Evolutionary conservation across 2,329 filamentous ascomycete species (phyloP).

Genomic region (Tolypocladium tundrense): DNA sequence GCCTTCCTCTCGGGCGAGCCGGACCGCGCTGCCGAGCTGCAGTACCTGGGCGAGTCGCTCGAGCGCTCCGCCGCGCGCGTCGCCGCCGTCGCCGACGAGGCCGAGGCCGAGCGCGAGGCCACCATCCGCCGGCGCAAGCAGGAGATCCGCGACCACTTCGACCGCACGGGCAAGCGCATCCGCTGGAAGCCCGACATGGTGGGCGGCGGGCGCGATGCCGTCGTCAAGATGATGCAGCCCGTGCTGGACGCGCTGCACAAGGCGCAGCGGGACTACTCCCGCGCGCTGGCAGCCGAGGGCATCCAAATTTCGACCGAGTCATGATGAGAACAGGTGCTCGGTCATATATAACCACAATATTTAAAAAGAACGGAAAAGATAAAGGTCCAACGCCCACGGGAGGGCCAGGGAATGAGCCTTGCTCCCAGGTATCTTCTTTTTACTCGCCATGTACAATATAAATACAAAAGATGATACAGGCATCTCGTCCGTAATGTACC

Average conservation of each 20-base stretch:
- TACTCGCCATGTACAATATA: not conserved
- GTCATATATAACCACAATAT: not conserved
- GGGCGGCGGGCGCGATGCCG: conserved; percentile 65
- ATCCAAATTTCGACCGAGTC: conserved; percentile 36
- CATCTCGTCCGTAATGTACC: not conserved
- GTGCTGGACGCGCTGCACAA: conserved; percentile 60
- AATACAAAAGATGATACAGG: not conserved
- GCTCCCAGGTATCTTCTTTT: not conserved
- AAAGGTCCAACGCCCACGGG: not conserved
- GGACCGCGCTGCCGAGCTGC: conserved; percentile 69
- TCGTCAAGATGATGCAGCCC: conserved; percentile 66
- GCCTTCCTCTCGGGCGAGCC: conserved; percentile 83
- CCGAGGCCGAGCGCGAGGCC: conserved; percentile 62
- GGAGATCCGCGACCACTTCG: conserved; percentile 60
- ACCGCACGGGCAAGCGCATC: conserved; percentile 64
- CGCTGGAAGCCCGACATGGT: conserved; percentile 58
- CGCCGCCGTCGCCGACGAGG: conserved; percentile 66
- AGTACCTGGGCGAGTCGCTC: conserved; percentile 73
- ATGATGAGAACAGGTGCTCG: conserved; percentile 7
- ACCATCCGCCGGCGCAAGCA: conserved; percentile 56
- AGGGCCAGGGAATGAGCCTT: not conserved
- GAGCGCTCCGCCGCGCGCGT: conserved; percentile 69
- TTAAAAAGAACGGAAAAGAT: not conserved
- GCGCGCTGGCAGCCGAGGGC: conserved; percentile 56
- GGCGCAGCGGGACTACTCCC: conserved; percentile 62